phyloP scores from a whole-genome alignment of 305 asterid genomes.

The Fraxinus sp. region DNA sequence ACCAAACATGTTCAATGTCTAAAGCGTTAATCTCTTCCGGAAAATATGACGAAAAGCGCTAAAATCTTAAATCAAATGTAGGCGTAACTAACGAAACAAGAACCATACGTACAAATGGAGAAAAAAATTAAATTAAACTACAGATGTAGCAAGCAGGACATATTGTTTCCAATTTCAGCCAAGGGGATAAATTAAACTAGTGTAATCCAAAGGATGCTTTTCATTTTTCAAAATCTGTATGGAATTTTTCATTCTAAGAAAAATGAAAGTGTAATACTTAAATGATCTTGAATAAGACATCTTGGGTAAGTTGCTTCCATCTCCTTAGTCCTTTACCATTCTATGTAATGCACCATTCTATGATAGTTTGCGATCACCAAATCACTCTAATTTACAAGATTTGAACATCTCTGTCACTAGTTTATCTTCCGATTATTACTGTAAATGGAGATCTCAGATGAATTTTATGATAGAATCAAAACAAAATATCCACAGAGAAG shows the following conservation, averaged over 20 bases:
- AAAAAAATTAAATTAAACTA: neutral
- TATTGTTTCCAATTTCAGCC: neutral
- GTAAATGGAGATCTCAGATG: neutral
- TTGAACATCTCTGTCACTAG: neutral
- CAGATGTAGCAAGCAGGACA: neutral
- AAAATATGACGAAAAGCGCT: neutral
- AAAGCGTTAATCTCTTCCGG: neutral
- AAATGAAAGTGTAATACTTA: neutral
- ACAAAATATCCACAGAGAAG: neutral
- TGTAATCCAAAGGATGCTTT: neutral
- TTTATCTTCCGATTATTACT: neutral
- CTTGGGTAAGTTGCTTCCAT: neutral
- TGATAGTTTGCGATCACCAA: neutral
- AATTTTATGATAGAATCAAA: neutral
- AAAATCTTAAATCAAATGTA: neutral
- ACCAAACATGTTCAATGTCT: neutral
- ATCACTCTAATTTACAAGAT: neutral
- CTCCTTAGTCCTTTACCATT: neutral
- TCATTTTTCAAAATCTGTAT: neutral
- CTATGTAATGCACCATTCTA: neutral
- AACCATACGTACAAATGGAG: neutral
- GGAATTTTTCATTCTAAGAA: neutral
- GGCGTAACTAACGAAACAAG: neutral
- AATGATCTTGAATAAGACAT: neutral
- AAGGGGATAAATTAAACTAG: neutral